Base-by-base conservation (phyloP, 768 basidiomycete genomes). In the Boletus tylopilopsis region DNA sequence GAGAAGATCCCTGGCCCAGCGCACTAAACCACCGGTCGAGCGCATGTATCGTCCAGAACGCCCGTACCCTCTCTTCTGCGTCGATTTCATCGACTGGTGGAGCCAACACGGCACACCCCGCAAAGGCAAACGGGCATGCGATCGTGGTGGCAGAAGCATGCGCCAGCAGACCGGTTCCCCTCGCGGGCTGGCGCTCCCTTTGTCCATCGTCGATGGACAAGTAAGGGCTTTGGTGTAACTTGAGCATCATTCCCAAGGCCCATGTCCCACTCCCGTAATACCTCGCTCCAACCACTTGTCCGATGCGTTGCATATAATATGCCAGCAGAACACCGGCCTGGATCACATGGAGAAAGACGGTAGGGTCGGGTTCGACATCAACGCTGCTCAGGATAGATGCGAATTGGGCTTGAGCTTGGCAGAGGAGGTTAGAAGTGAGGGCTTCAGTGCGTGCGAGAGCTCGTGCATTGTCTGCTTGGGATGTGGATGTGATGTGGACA, bases 291-390 rank as follows among this genome's bases (percentile, higher is more conserved):
- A 85, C 69, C 30, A 78, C 65, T 27, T 78, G 73, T 47, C 81
- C 83, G 18, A 69, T 75, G 41, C 79, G 77, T 59, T 83, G 78
- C 59, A 87, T 80, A 62, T 83, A 87, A 56, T 80, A 76, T 1
- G 81, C 71, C 23, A 89, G 70, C n/a, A 90, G 72, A 5, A 87
- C 68, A 51, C 86, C 77, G 0, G 80, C 75, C 51, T 85, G 84
- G 9, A 85, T 58, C 15, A 80, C 76, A 44, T 82, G 76, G 16
- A 84, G 57, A 27, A 80, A 68, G 58, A 49, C 69, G 61, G 51
- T 69, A 52, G 58, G 74, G 58, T 60, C 70, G 4, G 57, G 58
- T 37, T 59, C 62, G 25, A 61, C 48, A 16, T 62, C 61, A 22
- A 57, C 54, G n/a, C 74, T 67, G 19, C 78, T 74, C 68, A 78